phyloP scores from a whole-genome alignment of 2,329 filamentous ascomycete species.

The Truncatella angustata region DNA sequence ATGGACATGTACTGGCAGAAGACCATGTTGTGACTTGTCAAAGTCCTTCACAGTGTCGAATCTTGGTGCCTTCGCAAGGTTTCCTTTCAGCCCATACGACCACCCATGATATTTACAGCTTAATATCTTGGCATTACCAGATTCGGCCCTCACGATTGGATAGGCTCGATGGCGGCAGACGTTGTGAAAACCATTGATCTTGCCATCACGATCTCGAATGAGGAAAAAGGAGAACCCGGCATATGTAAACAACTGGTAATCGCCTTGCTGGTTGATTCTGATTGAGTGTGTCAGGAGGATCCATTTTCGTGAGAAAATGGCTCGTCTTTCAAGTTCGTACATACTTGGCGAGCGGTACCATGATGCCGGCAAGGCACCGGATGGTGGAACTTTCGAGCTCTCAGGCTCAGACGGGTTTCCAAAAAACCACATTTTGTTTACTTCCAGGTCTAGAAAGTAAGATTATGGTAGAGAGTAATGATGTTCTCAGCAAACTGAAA shows the following conservation, averaged over 20 bases:
- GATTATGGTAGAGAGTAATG: no score
- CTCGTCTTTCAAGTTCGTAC: conserved; percentile 42
- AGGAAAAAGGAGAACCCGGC: conserved; percentile 57
- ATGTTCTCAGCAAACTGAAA: no score
- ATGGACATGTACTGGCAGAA: conserved; percentile 54
- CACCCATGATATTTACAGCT: conserved; percentile 63
- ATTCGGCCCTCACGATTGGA: conserved; percentile 50
- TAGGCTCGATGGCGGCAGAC: conserved; percentile 62
- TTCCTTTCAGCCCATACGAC: conserved; percentile 57
- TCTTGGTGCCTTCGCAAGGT: conserved; percentile 58
- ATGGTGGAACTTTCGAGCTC: conserved; percentile 16
- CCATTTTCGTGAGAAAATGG: conserved; percentile 42
- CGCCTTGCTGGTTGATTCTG: conserved; percentile 46
- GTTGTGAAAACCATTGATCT: conserved; percentile 61
- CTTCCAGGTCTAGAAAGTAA: background rate
- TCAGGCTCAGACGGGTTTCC: background rate
- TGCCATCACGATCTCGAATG: conserved; percentile 45
- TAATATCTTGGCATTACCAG: conserved; percentile 51
- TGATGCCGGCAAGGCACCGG: conserved; percentile 35
- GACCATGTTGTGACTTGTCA: conserved; percentile 52
- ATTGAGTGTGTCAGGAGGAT: conserved; percentile 32
- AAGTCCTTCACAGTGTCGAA: conserved; percentile 57
- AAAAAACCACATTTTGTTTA: background rate
- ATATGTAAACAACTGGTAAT: conserved; percentile 55
- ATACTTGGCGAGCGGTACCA: conserved; percentile 42